Base-by-base conservation (phyloP, 352 stramenopile species). In the Pythium brassicae region DNA sequence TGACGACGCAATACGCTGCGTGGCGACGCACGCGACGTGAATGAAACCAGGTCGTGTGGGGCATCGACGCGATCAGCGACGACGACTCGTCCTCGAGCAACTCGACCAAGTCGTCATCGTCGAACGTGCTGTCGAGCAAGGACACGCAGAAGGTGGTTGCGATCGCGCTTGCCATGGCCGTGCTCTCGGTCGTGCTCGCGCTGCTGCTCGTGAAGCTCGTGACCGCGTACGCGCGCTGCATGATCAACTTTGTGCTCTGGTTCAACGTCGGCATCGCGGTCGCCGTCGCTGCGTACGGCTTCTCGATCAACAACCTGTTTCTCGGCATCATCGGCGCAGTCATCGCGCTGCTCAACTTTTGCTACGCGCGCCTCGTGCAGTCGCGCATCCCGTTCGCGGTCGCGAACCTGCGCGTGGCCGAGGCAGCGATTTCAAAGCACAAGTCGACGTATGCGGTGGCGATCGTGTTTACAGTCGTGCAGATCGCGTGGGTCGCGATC, bases 341-440 rank as follows among this genome's bases (percentile, higher is more conserved):
- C 34, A 69, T 93, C 53, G 82, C 69, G 2, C 53, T 93, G 48
- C 56, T 95, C 40, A 83, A 76, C 51, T 57, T 93, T 49, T 95
- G 86, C 73, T 98, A 98, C 74, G 78, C 87, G 8, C 86, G 74
- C 29, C 70, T 78, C 1, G 84, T 95, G 42, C 64, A 84, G 83
- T 58, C 96, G 72, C 86, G 89, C 39, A 98, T 98, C 62, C 90
- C 94, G 25, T 98, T 98, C 66, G 94, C 94, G 4, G 83, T 91
- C 14, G 87, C 92, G 20, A 98, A 98, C 65, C 68, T 98, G 35
- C 73, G 78, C 22, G 87, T 94, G 11, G 94, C 87, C 1, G 77
- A 93, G 26, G 81, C 78, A 14, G 93, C 92, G 5, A 92, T 98
- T 53, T 82, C 86, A 40, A 92, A 87, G 57, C 94, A 98, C 68